Percentiles rank a stretch among this genome's conserved stretches.
These are phyloP conservation scores for Decorospora gaudefroyi DNA, from an alignment of 2,329 filamentous ascomycete species.

Conservation along the genomic window DNA sequence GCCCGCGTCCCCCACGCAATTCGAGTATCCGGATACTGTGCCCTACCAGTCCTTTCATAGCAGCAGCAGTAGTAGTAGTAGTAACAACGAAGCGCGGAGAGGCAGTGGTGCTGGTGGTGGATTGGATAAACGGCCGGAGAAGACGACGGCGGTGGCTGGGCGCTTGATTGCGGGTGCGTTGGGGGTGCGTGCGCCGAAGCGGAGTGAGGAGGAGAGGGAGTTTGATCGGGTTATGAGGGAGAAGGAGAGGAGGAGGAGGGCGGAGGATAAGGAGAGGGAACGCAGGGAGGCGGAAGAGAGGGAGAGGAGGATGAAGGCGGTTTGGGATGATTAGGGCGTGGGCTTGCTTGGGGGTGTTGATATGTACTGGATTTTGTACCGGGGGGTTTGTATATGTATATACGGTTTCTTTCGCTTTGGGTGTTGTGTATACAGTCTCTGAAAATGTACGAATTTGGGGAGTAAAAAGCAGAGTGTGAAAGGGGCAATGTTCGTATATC, in stretches of 20 bases:
- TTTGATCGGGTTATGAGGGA: slow-evolving; percentile 83
- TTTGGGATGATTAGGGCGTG: slow-evolving; percentile 71
- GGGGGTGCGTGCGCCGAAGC: slow-evolving; percentile 76
- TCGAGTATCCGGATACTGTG: slow-evolving; percentile 39
- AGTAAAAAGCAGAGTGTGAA: background rate
- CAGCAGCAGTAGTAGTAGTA: no score
- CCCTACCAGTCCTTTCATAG: no score
- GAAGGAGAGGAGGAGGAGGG: slow-evolving; percentile 77
- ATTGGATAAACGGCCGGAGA: slow-evolving; percentile 68
- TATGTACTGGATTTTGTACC: background rate
- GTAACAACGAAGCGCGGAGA: slow-evolving; percentile 16
- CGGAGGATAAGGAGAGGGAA: slow-evolving; percentile 71
- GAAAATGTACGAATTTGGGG: slow-evolving; percentile 5
- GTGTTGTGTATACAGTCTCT: slow-evolving; percentile 5
- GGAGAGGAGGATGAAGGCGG: slow-evolving; percentile 76
- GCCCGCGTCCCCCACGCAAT: slow-evolving; percentile 42
- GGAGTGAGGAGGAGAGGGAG: slow-evolving; percentile 84
- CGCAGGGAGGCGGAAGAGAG: slow-evolving; percentile 65
- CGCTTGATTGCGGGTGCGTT: slow-evolving; percentile 88
- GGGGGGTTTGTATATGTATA: background rate
- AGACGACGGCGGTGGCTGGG: slow-evolving; percentile 88
- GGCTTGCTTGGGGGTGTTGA: background rate
- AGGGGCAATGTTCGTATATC: background rate
- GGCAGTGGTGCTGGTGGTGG: slow-evolving; percentile 31
- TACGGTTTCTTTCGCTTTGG: background rate